Percentiles rank a stretch among this genome's conserved stretches.
phyloP scores from a whole-genome alignment of 164 flowering plant genomes.

The Macadamia tetraphylla region DNA sequence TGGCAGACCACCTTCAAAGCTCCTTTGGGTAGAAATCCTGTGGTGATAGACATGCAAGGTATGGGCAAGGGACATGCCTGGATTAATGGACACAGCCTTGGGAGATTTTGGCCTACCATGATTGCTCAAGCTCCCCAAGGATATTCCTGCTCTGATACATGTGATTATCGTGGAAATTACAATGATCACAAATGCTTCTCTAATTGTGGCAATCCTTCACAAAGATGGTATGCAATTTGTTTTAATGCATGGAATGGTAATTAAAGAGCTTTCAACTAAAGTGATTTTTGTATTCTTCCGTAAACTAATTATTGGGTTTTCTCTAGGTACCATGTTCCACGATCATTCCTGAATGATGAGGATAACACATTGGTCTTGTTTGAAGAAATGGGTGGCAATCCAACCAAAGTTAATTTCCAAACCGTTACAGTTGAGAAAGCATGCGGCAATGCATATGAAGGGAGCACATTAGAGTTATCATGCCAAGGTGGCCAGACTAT shows the following conservation, averaged over 20 bases:
- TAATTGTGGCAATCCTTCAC: constrained; percentile 60
- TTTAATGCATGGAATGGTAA: too few relatives aligned
- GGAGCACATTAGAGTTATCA: constrained; percentile 32
- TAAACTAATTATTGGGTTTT: not conserved
- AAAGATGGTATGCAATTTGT: constrained; percentile 40
- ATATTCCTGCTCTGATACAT: constrained; percentile 35
- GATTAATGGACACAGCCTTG: constrained; percentile 68
- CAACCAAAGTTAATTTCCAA: constrained; percentile 37
- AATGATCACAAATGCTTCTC: constrained; percentile 28
- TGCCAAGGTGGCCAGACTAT: constrained; percentile 36
- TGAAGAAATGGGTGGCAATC: constrained; percentile 66
- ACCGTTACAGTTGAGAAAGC: constrained; percentile 30
- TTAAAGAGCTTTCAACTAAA: too few relatives aligned
- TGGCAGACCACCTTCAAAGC: constrained; percentile 54
- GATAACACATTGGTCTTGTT: constrained; percentile 45
- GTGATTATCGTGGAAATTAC: constrained; percentile 69
- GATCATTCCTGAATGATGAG: constrained; percentile 33
- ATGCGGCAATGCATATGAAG: constrained; percentile 37
- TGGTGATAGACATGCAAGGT: constrained; percentile 57
- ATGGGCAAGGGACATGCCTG: constrained; percentile 75
- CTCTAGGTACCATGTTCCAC: constrained; percentile 58
- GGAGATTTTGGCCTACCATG: constrained; percentile 62
- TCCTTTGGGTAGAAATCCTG: constrained; percentile 59
- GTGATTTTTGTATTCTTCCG: not conserved
- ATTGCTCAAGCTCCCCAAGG: constrained; percentile 14